Evolutionary conservation across 78 protist species (phyloP).

Genomic region (Chrysochromulina parva): DNA sequence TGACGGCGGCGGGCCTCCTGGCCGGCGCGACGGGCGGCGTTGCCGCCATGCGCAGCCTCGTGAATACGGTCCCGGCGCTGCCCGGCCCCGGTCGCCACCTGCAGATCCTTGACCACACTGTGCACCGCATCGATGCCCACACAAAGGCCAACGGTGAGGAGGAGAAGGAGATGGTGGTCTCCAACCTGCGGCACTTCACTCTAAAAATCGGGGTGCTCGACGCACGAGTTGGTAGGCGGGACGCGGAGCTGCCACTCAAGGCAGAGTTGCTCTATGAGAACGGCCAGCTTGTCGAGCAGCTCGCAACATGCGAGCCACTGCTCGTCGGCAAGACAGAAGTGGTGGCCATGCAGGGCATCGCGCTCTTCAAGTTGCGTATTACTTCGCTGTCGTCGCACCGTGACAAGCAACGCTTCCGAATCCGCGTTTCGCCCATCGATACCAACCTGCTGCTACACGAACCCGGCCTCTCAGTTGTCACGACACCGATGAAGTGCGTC

Average conservation of each 20-base stretch:
- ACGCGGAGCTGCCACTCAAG: conserved; percentile 19
- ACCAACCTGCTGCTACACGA: too few relatives aligned
- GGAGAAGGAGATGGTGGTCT: conserved; percentile 8
- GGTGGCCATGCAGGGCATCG: not conserved
- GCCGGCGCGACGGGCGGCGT: too few relatives aligned
- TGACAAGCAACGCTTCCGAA: conserved; percentile 16
- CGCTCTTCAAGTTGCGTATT: conserved; percentile 5
- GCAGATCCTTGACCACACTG: conserved; percentile 5
- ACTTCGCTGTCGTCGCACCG: not conserved
- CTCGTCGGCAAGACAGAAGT: not conserved
- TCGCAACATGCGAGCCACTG: conserved; percentile 1
- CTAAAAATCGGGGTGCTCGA: not conserved
- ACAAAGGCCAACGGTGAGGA: not conserved
- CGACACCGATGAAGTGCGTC: conserved; percentile 15
- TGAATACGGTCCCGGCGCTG: not conserved
- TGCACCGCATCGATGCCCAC: not conserved
- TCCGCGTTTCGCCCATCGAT: not conserved
- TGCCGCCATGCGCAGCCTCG: too few relatives aligned
- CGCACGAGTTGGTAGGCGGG: not conserved
- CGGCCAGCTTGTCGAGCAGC: conserved; percentile 18
- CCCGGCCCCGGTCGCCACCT: conserved; percentile 1
- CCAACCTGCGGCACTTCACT: conserved; percentile 9
- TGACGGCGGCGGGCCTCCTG: too few relatives aligned
- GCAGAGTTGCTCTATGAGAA: conserved; percentile 9
- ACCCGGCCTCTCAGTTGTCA: not conserved